Evolutionary conservation across 1,284 basidiomycete genomes (phyloP).

Genomic region (Porogramme epimiltina): DNA sequence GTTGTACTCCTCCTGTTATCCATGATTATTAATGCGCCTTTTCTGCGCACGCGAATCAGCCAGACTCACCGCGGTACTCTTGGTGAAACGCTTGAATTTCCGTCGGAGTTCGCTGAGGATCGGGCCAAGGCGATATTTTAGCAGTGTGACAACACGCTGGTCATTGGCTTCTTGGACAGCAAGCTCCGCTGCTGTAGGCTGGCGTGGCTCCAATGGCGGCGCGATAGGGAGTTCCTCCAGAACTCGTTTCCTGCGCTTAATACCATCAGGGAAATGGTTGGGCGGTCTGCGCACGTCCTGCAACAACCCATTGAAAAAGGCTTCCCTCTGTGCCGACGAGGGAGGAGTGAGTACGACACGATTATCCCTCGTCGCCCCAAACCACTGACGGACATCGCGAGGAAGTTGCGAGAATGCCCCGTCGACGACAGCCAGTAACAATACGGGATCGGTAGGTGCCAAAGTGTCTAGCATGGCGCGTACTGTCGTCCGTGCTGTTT

Average conservation of each 20-base stretch:
- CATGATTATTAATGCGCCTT: not conserved
- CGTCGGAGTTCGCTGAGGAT: conserved; percentile 89
- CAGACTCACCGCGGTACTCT: conserved; percentile 72
- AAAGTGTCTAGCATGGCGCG: conserved; percentile 91
- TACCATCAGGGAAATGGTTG: conserved; percentile 88
- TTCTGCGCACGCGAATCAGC: not conserved
- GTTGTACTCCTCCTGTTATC: conserved; percentile 71
- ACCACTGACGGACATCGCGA: conserved; percentile 88
- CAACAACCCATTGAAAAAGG: conserved; percentile 81
- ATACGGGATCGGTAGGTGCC: conserved; percentile 87
- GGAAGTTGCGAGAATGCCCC: conserved; percentile 75
- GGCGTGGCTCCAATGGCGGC: conserved; percentile 85
- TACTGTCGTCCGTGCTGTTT: conserved; percentile 84
- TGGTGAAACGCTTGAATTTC: conserved; percentile 91
- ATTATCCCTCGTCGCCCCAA: conserved; percentile 80
- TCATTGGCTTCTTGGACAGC: conserved; percentile 86
- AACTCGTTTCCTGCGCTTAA: conserved; percentile 82
- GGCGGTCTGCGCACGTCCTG: conserved; percentile 76
- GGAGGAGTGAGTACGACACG: conserved; percentile 68
- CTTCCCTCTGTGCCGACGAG: conserved; percentile 55
- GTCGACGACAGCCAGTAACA: conserved; percentile 89
- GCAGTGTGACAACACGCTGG: conserved; percentile 74
- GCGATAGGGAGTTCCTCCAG: conserved; percentile 89
- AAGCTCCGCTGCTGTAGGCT: conserved; percentile 84
- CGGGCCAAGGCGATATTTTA: conserved; percentile 87